Conservation (phyloP, 108 stramenopile genomes). For the Cylindrotheca fusiformis region DNA sequence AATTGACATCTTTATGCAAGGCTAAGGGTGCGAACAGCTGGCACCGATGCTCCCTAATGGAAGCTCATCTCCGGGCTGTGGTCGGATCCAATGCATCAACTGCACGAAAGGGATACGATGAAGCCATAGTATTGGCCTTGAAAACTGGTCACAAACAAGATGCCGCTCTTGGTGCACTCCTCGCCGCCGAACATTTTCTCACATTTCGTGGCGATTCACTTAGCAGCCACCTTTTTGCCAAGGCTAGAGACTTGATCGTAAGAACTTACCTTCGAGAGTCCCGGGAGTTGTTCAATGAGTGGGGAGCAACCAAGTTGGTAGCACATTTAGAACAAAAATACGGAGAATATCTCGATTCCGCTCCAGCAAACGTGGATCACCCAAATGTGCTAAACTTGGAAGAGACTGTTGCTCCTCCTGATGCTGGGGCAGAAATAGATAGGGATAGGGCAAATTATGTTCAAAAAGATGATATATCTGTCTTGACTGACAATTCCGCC, state of each 20-base stretch:
- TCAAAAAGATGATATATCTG: background rate
- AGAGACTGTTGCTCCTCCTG: too few species aligned
- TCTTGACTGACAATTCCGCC: background rate
- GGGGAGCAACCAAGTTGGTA: constrained; percentile 5
- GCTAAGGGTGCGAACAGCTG: constrained; percentile 8
- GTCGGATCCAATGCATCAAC: background rate
- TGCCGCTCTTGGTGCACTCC: constrained; percentile 4
- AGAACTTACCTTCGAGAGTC: background rate
- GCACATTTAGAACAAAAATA: background rate
- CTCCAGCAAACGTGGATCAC: too few species aligned
- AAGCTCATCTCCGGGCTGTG: constrained; percentile 3
- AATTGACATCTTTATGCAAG: constrained; percentile 4
- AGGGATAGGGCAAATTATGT: too few species aligned
- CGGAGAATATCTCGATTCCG: background rate
- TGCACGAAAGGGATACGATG: background rate
- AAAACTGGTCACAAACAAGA: constrained; percentile 7
- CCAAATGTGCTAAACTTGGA: too few species aligned
- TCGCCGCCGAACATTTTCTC: constrained; percentile 10
- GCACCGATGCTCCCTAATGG: constrained; percentile 9
- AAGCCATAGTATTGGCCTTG: background rate
- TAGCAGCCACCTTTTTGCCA: background rate
- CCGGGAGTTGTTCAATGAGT: background rate
- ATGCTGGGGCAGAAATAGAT: too few species aligned
- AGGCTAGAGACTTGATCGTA: constrained; percentile 3
- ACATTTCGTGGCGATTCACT: background rate